Percentiles rank a stretch among this genome's conserved stretches.
Conservation (phyloP, 2,329 filamentous ascomycete genomes). For the Beauveria asiatica region DNA sequence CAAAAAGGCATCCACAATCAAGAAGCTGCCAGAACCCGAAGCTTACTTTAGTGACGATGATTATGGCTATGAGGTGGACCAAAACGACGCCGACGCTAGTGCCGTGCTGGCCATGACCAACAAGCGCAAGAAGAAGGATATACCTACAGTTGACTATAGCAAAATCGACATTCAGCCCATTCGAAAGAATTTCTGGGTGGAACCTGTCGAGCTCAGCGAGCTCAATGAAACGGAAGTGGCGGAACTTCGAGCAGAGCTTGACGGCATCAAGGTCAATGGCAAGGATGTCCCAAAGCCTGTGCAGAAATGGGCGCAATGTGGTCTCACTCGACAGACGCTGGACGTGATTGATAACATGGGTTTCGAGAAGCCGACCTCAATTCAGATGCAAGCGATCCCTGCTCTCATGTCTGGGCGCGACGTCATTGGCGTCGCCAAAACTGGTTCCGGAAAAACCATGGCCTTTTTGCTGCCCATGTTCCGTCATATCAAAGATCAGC, state of each 20-base stretch:
- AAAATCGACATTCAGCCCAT: slow-evolving; percentile 82
- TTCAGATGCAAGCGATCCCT: slow-evolving; percentile 91
- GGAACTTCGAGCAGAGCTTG: slow-evolving; percentile 75
- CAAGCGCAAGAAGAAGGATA: slow-evolving; percentile 87
- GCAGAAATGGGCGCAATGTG: slow-evolving; percentile 93
- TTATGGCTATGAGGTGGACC: slow-evolving; percentile 42
- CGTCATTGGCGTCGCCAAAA: slow-evolving; percentile 94
- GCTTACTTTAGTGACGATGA: slow-evolving; percentile 88
- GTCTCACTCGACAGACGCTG: slow-evolving; percentile 75
- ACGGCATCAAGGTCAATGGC: slow-evolving; percentile 89
- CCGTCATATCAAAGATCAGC: slow-evolving; percentile 91
- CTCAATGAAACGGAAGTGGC: slow-evolving; percentile 80
- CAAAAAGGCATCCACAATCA: slow-evolving; percentile 24
- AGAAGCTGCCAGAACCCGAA: slow-evolving; percentile 61
- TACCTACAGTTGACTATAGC: slow-evolving; percentile 77
- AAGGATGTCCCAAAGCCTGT: slow-evolving; percentile 88
- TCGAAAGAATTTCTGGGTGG: slow-evolving; percentile 90
- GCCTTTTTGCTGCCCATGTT: slow-evolving; percentile 97
- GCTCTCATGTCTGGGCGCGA: slow-evolving; percentile 94
- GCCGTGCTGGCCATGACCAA: slow-evolving; percentile 44
- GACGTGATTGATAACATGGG: slow-evolving; percentile 75
- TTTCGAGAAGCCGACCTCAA: slow-evolving; percentile 84
- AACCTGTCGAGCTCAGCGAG: slow-evolving; percentile 72
- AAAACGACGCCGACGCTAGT: slow-evolving; percentile 33
- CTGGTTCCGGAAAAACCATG: slow-evolving; percentile 93